A percentile compares a stretch with the other conserved stretches of the same genome.
phyloP scores from a whole-genome alignment of 345 rosid species.

The Lepidium didymum region DNA sequence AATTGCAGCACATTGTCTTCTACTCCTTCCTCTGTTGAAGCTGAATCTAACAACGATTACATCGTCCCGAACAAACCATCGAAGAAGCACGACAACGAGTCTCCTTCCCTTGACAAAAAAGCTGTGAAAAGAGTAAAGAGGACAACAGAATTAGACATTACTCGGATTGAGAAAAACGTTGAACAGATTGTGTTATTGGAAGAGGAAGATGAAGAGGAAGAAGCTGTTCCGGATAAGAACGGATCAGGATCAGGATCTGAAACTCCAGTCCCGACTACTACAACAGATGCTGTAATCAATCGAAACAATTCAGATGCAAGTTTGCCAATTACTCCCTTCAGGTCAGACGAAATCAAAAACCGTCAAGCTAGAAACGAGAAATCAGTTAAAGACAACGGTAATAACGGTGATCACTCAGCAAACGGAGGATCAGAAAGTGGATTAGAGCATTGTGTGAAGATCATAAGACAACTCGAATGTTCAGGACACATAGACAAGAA shows the following conservation, averaged over 20 bases:
- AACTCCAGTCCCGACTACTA: constrained; percentile 23
- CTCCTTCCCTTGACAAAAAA: constrained; percentile 3
- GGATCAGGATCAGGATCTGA: constrained; percentile 7
- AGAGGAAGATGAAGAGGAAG: constrained; percentile 27
- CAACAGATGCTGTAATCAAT: background rate
- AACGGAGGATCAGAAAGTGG: constrained; percentile 35
- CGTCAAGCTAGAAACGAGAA: constrained; percentile 52
- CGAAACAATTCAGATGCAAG: constrained; percentile 42
- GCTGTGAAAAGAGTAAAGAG: constrained; percentile 2
- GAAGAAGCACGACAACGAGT: background rate
- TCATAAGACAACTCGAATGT: constrained; percentile 82
- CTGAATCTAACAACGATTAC: constrained; percentile 60
- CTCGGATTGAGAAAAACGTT: constrained; percentile 1
- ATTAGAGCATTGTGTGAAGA: constrained; percentile 78
- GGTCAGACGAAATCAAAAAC: constrained; percentile 49
- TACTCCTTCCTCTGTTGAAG: constrained; percentile 88
- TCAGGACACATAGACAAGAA: constrained; percentile 81
- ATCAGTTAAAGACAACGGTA: constrained; percentile 29
- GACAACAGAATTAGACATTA: constrained; percentile 3
- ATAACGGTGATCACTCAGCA: constrained; percentile 19
- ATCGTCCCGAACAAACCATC: constrained; percentile 5
- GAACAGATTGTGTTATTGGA: constrained; percentile 12
- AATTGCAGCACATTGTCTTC: constrained; percentile 72
- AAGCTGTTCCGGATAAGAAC: constrained; percentile 14
- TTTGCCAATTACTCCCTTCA: constrained; percentile 82